A percentile compares a stretch with the other conserved stretches of the same genome.
These are phyloP conservation scores for Cyclotella atomus DNA, from an alignment of 108 stramenopile genomes.

Conservation along the genomic window DNA sequence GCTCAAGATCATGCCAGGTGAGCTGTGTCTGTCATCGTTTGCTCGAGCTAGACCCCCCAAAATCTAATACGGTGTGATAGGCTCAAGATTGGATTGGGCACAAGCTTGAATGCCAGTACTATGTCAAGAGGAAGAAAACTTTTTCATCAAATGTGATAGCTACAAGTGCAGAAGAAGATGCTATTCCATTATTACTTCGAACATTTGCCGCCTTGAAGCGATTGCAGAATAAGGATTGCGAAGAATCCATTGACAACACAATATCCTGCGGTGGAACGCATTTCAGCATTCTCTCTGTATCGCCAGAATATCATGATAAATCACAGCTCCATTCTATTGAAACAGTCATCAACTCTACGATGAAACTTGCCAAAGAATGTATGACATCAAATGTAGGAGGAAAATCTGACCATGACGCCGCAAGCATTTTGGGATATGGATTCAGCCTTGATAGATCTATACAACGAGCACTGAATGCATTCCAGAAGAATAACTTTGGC, in stretches of 20 bases:
- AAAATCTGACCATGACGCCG: background rate
- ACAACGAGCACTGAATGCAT: conserved; percentile 29
- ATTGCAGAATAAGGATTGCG: conserved; percentile 6
- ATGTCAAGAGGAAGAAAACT: conserved; percentile 26
- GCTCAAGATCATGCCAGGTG: conserved; percentile 38
- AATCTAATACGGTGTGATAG: conserved; percentile 3
- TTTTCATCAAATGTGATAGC: background rate
- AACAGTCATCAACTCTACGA: background rate
- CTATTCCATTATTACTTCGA: conserved; percentile 29
- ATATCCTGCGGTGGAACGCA: conserved; percentile 31
- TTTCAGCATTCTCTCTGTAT: conserved; percentile 32
- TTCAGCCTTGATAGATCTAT: conserved; percentile 24
- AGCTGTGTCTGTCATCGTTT: background rate
- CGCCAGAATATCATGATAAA: conserved; percentile 4
- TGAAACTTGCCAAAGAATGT: conserved; percentile 33
- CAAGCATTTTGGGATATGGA: conserved; percentile 30
- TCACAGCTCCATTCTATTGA: background rate
- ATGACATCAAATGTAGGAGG: conserved; percentile 11
- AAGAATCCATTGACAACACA: background rate
- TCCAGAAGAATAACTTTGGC: conserved; percentile 73
- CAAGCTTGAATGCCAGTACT: conserved; percentile 43
- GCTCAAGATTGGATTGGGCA: conserved; percentile 38
- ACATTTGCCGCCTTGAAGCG: conserved; percentile 28
- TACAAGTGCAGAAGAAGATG: conserved; percentile 31
- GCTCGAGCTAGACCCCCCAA: background rate